These are phyloP conservation scores for Steccherinum ochraceum DNA, from an alignment of 768 basidiomycete genomes.

Conservation along the genomic window DNA sequence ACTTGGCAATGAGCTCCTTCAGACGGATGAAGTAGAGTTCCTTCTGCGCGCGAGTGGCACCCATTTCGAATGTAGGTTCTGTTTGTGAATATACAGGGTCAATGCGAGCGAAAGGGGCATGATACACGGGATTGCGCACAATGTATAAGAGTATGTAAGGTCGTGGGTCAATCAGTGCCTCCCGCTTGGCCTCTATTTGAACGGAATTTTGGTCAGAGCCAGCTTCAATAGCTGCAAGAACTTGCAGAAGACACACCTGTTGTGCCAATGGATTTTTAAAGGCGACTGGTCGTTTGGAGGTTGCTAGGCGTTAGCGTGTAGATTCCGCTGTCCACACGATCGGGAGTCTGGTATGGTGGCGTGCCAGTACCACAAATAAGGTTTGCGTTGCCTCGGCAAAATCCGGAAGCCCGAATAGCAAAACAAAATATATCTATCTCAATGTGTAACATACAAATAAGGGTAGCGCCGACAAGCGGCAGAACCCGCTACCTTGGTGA, in stretches of 20 bases:
- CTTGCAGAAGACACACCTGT: slow-evolving; percentile 55
- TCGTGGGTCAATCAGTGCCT: slow-evolving; percentile 52
- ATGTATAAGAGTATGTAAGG: slow-evolving; percentile 17
- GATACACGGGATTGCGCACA: too few relatives aligned
- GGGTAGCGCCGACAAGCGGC: too few relatives aligned
- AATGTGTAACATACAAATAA: too few relatives aligned
- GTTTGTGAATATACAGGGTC: too few relatives aligned
- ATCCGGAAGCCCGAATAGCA: slow-evolving; percentile 6
- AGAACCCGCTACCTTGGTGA: too few relatives aligned
- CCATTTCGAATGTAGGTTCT: slow-evolving; percentile 56
- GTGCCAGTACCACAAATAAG: slow-evolving; percentile 18
- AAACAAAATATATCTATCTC: too few relatives aligned
- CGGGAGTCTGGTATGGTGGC: too few relatives aligned
- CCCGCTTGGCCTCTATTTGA: slow-evolving; percentile 90
- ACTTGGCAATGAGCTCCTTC: slow-evolving; percentile 86
- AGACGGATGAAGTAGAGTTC: slow-evolving; percentile 89
- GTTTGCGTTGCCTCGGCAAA: slow-evolving; percentile 14
- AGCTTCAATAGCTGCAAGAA: too few relatives aligned
- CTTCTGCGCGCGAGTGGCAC: slow-evolving; percentile 87
- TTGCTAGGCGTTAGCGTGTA: slow-evolving; percentile 5
- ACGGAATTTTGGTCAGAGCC: slow-evolving; percentile 17
- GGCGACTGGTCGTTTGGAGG: slow-evolving; percentile 42
- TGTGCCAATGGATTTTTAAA: slow-evolving; percentile 97
- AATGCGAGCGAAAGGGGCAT: too few relatives aligned
- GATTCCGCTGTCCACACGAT: too few relatives aligned